phyloP scores from a whole-genome alignment of 495 filamentous ascomycete genomes.

The Xylaria intraflava region DNA sequence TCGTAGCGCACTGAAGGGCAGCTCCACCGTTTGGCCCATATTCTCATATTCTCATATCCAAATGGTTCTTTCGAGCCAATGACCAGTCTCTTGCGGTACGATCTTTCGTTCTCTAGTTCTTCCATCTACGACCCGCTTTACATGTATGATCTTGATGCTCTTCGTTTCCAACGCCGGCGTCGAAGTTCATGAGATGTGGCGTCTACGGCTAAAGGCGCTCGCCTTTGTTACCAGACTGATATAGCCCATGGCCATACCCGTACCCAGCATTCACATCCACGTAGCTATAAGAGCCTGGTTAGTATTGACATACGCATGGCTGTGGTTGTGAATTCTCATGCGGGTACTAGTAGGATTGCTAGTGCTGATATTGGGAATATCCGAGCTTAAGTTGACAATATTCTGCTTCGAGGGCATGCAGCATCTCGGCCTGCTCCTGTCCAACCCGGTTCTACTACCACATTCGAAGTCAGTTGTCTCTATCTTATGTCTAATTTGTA shows the following conservation, averaged over 20 bases:
- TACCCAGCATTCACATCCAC: background rate
- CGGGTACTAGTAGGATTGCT: background rate
- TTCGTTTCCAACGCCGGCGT: background rate
- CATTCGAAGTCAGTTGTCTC: background rate
- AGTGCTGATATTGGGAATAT: background rate
- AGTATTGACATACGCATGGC: background rate
- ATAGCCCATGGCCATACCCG: background rate
- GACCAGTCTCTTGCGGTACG: background rate
- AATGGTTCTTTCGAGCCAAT: background rate
- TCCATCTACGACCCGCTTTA: background rate
- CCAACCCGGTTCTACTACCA: constrained; percentile 24
- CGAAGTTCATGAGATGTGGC: background rate
- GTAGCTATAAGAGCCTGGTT: background rate
- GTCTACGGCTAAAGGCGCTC: background rate
- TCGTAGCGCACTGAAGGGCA: constrained; percentile 20
- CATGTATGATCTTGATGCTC: background rate
- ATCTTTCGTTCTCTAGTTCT: background rate
- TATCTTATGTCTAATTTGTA: background rate
- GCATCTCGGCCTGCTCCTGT: constrained; percentile 4
- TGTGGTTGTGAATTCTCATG: background rate
- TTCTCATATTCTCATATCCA: constrained; percentile 18
- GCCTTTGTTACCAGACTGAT: background rate
- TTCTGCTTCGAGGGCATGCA: constrained; percentile 4
- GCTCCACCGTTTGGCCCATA: constrained; percentile 16
- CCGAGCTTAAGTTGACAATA: background rate